Evolutionary conservation across 2,329 filamentous ascomycete species (phyloP), one percentile per base, ranked within the genome.

Genomic region (Cercospora zeina): DNA sequence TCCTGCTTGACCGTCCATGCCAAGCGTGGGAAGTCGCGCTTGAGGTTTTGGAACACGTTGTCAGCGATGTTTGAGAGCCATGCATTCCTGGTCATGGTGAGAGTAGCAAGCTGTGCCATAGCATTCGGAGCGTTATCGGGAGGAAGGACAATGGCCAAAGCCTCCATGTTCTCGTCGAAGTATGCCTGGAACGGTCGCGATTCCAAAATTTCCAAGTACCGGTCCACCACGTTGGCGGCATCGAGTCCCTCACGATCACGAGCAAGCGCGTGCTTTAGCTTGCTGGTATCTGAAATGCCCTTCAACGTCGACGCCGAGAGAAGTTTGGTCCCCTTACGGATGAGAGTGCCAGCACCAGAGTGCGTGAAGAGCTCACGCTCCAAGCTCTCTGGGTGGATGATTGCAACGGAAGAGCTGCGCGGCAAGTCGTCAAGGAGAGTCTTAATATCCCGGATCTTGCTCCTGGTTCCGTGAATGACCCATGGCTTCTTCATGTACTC

Each of bases 391-490:
- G 95, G 93, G 78, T 97, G 93, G 70, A 97, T 99, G 72, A 99
- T 97, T 65, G 95, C 95, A 54, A 99, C 93, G 71, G 91, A 96
- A 16, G 93, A 97, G 61, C 90, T 93, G 70, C 91, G 88, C 56
- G 95, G 95, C 16, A 99, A 85, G 54, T 90, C 88, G 70, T 91
- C 90, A 57, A 99, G 81, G 30, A 99, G 84, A 62, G 96, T 92
- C 82, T 96, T 96, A 79, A 96, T 96, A 80, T 99, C 92, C 79
- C 90, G 91, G 77, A 99, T 97, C 87, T 99, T 99, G 67, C 97
- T 83, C 66, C 93, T 86, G 37, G 93, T 97, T 66, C 95, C 95
- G 75, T 95, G 96, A 73, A 91, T 88, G 77, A 96, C 95, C 95
- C 93, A 99, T 70, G 90, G 87, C 79, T 97, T 91, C 61, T 87